Evolutionary conservation across 2,329 filamentous ascomycete genomes (phyloP).

Genomic region (Botrytis elliptica): DNA sequence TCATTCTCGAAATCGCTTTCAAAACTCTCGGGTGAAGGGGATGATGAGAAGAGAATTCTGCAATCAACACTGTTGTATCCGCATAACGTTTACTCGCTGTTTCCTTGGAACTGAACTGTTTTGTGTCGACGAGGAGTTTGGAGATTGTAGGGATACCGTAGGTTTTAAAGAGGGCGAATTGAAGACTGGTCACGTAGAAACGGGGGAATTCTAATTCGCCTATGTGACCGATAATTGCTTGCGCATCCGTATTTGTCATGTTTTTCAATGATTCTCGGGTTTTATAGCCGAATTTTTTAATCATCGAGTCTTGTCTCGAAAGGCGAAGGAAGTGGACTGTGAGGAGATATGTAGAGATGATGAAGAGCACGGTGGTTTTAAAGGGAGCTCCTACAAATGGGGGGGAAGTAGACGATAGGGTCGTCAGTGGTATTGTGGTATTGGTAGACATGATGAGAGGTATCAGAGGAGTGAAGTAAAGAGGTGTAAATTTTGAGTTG

Average conservation of each 20-base stretch:
- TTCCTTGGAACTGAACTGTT: constrained; percentile 47
- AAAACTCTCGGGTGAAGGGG: constrained; percentile 41
- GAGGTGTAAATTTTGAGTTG: neutral
- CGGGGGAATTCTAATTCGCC: constrained; percentile 56
- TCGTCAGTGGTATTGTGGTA: neutral
- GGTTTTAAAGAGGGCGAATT: constrained; percentile 60
- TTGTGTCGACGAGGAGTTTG: constrained; percentile 48
- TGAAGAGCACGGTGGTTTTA: neutral
- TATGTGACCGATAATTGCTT: constrained; percentile 47
- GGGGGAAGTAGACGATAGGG: neutral
- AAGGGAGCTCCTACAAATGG: neutral
- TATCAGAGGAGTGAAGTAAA: neutral
- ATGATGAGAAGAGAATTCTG: constrained; percentile 30
- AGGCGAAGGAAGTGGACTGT: constrained; percentile 39
- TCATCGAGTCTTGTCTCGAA: constrained; percentile 42
- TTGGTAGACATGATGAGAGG: neutral
- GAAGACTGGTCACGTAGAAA: constrained; percentile 49
- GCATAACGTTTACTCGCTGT: constrained; percentile 47
- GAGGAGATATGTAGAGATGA: constrained; percentile 12
- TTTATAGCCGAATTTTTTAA: constrained; percentile 45
- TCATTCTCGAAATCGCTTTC: constrained; percentile 61
- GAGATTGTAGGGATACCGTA: constrained; percentile 58
- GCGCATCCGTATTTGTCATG: constrained; percentile 56
- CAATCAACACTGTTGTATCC: constrained; percentile 32
- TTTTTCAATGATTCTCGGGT: constrained; percentile 47